A percentile compares a stretch with the other conserved stretches of the same genome.
These are phyloP conservation scores for Hypoxylon fuscum DNA, from an alignment of 495 filamentous ascomycete species.

Conservation along the genomic window DNA sequence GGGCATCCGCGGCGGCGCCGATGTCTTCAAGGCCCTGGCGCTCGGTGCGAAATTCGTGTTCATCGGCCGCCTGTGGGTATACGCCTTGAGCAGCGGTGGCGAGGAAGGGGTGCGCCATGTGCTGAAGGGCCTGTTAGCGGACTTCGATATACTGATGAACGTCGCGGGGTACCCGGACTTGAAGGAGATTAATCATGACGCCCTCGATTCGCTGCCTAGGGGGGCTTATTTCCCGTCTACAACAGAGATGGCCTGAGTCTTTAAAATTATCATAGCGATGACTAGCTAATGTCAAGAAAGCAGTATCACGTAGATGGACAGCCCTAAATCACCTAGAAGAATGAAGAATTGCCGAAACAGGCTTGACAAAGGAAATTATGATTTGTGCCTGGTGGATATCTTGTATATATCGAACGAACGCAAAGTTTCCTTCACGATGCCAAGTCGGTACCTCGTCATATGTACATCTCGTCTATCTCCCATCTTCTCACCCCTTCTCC, in stretches of 20 bases:
- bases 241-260: conserved; percentile 28
- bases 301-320: not conserved
- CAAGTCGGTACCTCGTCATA: conserved; percentile 12
- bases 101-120: conserved; percentile 71
- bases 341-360: not conserved
- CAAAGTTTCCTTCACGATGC: conserved; percentile 6
- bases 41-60: conserved; percentile 72
- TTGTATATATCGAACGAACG: conserved; percentile 20
- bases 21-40: conserved; percentile 70
- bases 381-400: conserved; percentile 12
- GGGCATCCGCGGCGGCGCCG: conserved; percentile 64
- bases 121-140: conserved; percentile 69
- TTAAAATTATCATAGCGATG: not conserved
- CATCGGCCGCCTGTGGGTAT: conserved; percentile 70
- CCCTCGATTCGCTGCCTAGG: conserved; percentile 45
- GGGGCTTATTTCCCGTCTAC: conserved; percentile 36
- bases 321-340: not conserved
- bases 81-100: conserved; percentile 67
- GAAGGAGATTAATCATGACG: conserved; percentile 61
- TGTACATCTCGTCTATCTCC: conserved; percentile 12
- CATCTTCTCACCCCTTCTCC: not conserved
- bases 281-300: not conserved
- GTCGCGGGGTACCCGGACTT: conserved; percentile 68
- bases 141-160: conserved; percentile 73
- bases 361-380: conserved; percentile 29